Evolutionary conservation across 495 filamentous ascomycete genomes (phyloP).

Genomic region (Poronia punctata): DNA sequence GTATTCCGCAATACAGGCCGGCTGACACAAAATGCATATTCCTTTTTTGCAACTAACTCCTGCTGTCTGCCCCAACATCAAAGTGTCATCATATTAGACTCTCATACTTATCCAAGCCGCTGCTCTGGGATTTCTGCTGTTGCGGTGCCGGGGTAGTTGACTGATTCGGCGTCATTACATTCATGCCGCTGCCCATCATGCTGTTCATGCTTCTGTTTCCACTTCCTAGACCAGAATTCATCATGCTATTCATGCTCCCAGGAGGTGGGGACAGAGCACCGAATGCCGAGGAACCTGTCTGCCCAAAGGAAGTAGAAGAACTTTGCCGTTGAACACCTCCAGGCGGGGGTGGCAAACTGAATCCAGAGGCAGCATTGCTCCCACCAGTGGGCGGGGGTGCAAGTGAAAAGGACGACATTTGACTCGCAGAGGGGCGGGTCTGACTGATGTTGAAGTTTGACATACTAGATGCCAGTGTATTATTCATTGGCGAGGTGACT

Average conservation of each 20-base stretch:
- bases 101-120: slow-evolving; percentile 71
- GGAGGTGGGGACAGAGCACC: slow-evolving; percentile 11
- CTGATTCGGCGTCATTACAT: slow-evolving; percentile 14
- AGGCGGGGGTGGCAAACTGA: slow-evolving; percentile 37
- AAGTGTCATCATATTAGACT: slow-evolving; percentile 59
- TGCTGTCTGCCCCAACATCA: too few relatives aligned
- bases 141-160: slow-evolving; percentile 19
- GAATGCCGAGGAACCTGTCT: slow-evolving; percentile 9
- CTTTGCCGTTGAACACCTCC: slow-evolving; percentile 16
- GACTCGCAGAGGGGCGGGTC: slow-evolving; percentile 18
- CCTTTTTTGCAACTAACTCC: too few relatives aligned
- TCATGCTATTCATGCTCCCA: slow-evolving; percentile 20
- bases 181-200: slow-evolving; percentile 18
- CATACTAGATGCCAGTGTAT: slow-evolving; percentile 14
- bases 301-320: slow-evolving; percentile 12
- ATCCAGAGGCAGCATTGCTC: slow-evolving; percentile 20
- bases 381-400: slow-evolving; percentile 38
- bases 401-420: slow-evolving; percentile 40
- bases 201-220: slow-evolving; percentile 18
- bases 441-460: slow-evolving; percentile 30
- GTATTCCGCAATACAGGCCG: too few relatives aligned
- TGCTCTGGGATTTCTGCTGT: slow-evolving; percentile 43
- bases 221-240: slow-evolving; percentile 17
- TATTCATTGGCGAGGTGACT: slow-evolving; percentile 12
- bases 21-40: too few relatives aligned